These are phyloP conservation scores for Colletotrichum liriopes DNA, from an alignment of 2,329 filamentous ascomycete species.

Conservation along the genomic window DNA sequence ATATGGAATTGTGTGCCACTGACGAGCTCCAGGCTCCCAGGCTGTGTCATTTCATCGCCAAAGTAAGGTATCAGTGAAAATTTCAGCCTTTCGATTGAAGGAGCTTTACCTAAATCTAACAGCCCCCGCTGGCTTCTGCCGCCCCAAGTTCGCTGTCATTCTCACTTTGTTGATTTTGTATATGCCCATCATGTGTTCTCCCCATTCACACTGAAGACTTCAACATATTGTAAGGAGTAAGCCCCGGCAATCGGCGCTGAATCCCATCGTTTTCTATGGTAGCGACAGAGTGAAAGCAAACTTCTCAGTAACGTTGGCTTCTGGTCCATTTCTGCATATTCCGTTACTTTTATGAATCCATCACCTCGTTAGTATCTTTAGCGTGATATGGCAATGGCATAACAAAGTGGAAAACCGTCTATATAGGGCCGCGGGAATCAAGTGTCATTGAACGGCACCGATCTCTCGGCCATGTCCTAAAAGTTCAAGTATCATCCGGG, in stretches of 20 bases:
- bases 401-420: no score
- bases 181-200: background rate
- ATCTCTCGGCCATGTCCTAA: no score
- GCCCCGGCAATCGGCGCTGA: background rate
- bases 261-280: background rate
- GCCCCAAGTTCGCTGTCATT: background rate
- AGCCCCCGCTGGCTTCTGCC: no score
- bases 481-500: no score
- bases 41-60: constrained; percentile 30
- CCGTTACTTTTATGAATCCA: no score
- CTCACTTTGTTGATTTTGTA: background rate
- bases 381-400: background rate
- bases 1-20: background rate
- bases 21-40: background rate
- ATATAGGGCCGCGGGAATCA: no score
- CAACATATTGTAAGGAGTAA: no score
- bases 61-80: background rate
- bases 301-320: background rate
- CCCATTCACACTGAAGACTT: background rate
- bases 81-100: background rate
- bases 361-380: background rate
- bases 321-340: no score
- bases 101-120: no score
- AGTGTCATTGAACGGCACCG: no score
- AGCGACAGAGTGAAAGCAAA: background rate